Base-by-base conservation (phyloP, 2,329 filamentous ascomycete species). In the Botrytis deweyae region DNA sequence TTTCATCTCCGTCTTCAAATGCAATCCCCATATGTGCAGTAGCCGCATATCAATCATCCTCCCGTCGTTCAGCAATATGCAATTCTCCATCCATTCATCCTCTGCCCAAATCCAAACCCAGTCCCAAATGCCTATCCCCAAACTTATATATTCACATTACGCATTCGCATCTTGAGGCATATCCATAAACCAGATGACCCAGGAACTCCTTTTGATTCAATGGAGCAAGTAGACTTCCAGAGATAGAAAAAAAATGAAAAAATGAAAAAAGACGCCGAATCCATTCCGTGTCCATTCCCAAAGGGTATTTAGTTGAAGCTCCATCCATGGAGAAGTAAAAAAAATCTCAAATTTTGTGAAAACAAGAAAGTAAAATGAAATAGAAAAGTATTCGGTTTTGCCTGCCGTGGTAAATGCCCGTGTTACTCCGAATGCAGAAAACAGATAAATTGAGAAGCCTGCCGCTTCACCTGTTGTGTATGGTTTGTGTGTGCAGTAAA, bases 271-370 rank as follows among this genome's bases (percentile, higher is more conserved):
- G 66, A 69, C 66, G 36, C 66, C 49, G 49, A 69, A 42, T 66
- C 49, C 46, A 29, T 42, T 58, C 66, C 66, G 3, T 58, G 36
- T 42, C 66, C 66, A n/a, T 58, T 69, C 38, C 49, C 49, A 69
- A 69, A 69, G 66, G 66, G 66, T 69, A 69, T 69, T 69, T 69
- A 58, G 18, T 69, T 18, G 18, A 69, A 69, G n/a, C 66, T 58
- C 66, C 66, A 42, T 69, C 49, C 49, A 25, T 22, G 66, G 66
- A 58, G 52, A 69, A 69, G 40, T 38, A 42, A 22, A 18, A 55
- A 55, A 58, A 58, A 58, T 58, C 6, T 69, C 49, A 59, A n/a
- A 58, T 58, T 69, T 58, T 69, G 49, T 42, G 52, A 66, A 69
- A 69, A 42, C 18, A 69, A 58, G 25, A 58, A 42, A 33, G 66